Conservation (phyloP, 352 stramenopile species). For the Phytophthora podocarpi region DNA sequence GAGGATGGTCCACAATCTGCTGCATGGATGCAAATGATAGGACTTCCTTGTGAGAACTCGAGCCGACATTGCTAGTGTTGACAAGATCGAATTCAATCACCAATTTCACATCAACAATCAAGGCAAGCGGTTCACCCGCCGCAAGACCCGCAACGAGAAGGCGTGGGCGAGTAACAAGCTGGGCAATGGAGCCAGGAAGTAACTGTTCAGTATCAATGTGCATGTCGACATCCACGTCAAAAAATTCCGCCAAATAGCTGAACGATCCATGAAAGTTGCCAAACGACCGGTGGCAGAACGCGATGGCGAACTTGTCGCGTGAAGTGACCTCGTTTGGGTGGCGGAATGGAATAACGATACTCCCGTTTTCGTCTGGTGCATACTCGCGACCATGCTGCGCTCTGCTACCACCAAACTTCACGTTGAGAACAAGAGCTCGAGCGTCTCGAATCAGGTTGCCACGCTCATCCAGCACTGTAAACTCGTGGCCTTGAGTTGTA, state of each 20-base stretch:
- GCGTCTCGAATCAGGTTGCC: slow-evolving; percentile 42
- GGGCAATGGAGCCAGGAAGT: slow-evolving; percentile 41
- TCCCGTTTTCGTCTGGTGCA: slow-evolving; percentile 28
- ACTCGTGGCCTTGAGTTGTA: slow-evolving; percentile 51
- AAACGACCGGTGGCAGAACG: slow-evolving; percentile 46
- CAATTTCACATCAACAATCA: slow-evolving; percentile 32
- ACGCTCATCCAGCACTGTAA: slow-evolving; percentile 56
- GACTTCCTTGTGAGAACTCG: slow-evolving; percentile 36
- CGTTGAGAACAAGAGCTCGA: slow-evolving; percentile 44
- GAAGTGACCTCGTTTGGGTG: slow-evolving; percentile 21
- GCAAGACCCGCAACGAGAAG: slow-evolving; percentile 29
- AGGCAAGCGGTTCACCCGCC: slow-evolving; percentile 18
- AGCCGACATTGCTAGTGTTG: slow-evolving; percentile 29
- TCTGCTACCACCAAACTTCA: slow-evolving; percentile 39
- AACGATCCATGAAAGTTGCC: slow-evolving; percentile 48
- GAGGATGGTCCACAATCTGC: slow-evolving; percentile 20
- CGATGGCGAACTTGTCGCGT: slow-evolving; percentile 49
- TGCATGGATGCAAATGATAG: slow-evolving; percentile 30
- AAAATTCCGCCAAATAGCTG: slow-evolving; percentile 43
- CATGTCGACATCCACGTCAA: slow-evolving; percentile 43
- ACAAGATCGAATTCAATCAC: slow-evolving; percentile 35
- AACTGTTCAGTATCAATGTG: slow-evolving; percentile 62
- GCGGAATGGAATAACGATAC: slow-evolving; percentile 55
- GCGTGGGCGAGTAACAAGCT: slow-evolving; percentile 33
- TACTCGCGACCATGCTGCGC: slow-evolving; percentile 44